These are phyloP conservation scores for Aspergillus piperis DNA, from an alignment of 2,329 filamentous ascomycete species.

Conservation along the genomic window DNA sequence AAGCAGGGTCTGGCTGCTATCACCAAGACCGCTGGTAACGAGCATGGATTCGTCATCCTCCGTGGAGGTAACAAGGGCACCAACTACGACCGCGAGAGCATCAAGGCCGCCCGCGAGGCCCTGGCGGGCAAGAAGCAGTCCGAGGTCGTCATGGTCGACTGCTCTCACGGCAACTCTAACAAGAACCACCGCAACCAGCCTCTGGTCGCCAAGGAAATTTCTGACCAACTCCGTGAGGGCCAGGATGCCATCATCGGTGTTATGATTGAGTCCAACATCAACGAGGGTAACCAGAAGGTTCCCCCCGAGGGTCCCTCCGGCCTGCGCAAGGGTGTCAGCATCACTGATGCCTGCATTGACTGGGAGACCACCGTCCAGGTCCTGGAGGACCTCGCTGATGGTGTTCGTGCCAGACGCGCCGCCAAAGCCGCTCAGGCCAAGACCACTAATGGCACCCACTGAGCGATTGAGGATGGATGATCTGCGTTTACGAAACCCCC, in stretches of 20 bases:
- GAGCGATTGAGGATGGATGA: slow-evolving; percentile 12
- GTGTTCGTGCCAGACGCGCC: slow-evolving; percentile 73
- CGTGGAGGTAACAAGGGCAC: slow-evolving; percentile 88
- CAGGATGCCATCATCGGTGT: slow-evolving; percentile 90
- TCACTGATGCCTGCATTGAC: slow-evolving; percentile 94
- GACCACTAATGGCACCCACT: slow-evolving; percentile 31
- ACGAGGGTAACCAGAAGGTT: slow-evolving; percentile 87
- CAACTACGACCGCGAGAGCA: slow-evolving; percentile 86
- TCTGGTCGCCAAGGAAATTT: slow-evolving; percentile 79
- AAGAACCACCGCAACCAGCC: slow-evolving; percentile 98
- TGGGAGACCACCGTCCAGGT: slow-evolving; percentile 84
- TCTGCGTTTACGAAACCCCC: not conserved
- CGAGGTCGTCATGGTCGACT: slow-evolving; percentile 95
- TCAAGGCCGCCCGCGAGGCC: slow-evolving; percentile 75
- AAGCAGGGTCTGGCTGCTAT: slow-evolving; percentile 97
- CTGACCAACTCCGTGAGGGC: slow-evolving; percentile 81
- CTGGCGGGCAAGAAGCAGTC: slow-evolving; percentile 80
- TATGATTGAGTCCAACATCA: slow-evolving; percentile 98
- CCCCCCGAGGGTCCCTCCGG: slow-evolving; percentile 75
- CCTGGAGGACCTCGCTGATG: slow-evolving; percentile 81
- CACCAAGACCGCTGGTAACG: slow-evolving; percentile 87
- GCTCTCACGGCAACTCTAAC: slow-evolving; percentile 96
- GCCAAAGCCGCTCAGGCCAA: slow-evolving; percentile 32
- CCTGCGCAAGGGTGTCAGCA: slow-evolving; percentile 86
- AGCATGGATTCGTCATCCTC: slow-evolving; percentile 96